Evolutionary conservation across 257 asterid species (phyloP).

Genomic region (Solanum ossicruentum): DNA sequence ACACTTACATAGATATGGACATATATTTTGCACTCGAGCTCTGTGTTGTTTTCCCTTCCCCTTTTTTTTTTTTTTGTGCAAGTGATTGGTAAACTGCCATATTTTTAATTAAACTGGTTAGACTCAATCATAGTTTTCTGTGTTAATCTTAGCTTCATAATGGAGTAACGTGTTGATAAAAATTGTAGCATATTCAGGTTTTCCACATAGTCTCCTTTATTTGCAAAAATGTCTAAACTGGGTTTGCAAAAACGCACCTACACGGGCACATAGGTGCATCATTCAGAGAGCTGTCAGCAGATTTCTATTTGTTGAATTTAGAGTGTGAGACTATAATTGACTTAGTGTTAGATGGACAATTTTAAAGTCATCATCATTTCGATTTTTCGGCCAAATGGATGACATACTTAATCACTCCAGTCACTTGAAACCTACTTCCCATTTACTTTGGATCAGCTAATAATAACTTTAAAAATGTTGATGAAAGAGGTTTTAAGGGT

Average conservation of each 20-base stretch:
- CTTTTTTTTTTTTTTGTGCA: background rate
- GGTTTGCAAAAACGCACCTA: background rate
- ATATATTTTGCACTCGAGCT: background rate
- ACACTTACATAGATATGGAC: background rate
- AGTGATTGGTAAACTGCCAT: background rate
- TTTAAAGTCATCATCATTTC: background rate
- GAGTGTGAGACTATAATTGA: background rate
- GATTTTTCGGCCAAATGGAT: background rate
- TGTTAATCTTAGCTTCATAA: background rate
- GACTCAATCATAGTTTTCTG: background rate
- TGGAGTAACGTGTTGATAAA: background rate
- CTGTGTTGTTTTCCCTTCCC: background rate
- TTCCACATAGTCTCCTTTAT: background rate
- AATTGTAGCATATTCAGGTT: background rate
- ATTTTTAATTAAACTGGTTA: background rate
- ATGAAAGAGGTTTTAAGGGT: background rate
- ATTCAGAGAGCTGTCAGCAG: background rate
- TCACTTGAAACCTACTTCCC: background rate
- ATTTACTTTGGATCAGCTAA: background rate
- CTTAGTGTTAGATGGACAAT: background rate
- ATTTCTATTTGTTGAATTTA: background rate
- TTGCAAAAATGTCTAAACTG: background rate
- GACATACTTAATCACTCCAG: background rate
- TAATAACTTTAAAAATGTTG: background rate
- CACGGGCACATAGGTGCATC: background rate